Evolutionary conservation across 176 grass and related monocot species (phyloP).

Genomic region (Oryza australiensis): DNA sequence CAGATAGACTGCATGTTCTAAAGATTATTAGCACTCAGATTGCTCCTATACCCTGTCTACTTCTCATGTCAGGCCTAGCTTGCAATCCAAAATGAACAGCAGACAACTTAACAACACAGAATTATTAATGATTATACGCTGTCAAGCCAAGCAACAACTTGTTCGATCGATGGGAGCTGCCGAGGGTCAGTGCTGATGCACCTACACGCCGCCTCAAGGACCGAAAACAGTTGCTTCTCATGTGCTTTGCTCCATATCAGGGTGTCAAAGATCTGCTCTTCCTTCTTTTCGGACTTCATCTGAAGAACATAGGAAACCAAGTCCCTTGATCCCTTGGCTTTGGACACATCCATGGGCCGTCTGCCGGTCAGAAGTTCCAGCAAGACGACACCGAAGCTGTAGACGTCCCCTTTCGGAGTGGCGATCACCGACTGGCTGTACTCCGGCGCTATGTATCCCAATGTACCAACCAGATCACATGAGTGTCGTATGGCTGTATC

Average conservation of each 20-base stretch:
- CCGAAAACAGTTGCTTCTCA: slow-evolving; percentile 72
- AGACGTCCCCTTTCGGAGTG: slow-evolving; percentile 82
- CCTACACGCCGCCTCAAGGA: slow-evolving; percentile 73
- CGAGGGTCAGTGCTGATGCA: slow-evolving; percentile 71
- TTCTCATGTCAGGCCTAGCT: slow-evolving; percentile 34
- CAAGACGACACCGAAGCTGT: slow-evolving; percentile 87
- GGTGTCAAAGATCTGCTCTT: slow-evolving; percentile 71
- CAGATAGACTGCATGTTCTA: slow-evolving; percentile 4
- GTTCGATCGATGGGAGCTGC: slow-evolving; percentile 75
- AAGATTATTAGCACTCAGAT: slow-evolving; percentile 18
- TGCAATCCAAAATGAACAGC: slow-evolving; percentile 8
- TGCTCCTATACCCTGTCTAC: slow-evolving; percentile 25
- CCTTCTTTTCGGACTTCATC: slow-evolving; percentile 85
- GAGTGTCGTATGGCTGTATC: slow-evolving; percentile 87
- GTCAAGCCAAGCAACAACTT: slow-evolving; percentile 78
- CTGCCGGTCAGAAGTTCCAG: slow-evolving; percentile 79
- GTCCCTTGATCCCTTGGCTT: slow-evolving; percentile 67
- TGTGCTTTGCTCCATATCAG: slow-evolving; percentile 64
- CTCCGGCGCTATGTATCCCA: slow-evolving; percentile 92
- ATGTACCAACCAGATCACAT: slow-evolving; percentile 92
- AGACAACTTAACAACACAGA: background rate
- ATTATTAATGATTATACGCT: slow-evolving; percentile 27
- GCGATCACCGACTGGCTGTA: slow-evolving; percentile 82
- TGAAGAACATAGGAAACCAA: slow-evolving; percentile 80
- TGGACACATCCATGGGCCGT: slow-evolving; percentile 81